Base-by-base conservation (phyloP, 1,284 basidiomycete genomes). In the Irpex lacteus region DNA sequence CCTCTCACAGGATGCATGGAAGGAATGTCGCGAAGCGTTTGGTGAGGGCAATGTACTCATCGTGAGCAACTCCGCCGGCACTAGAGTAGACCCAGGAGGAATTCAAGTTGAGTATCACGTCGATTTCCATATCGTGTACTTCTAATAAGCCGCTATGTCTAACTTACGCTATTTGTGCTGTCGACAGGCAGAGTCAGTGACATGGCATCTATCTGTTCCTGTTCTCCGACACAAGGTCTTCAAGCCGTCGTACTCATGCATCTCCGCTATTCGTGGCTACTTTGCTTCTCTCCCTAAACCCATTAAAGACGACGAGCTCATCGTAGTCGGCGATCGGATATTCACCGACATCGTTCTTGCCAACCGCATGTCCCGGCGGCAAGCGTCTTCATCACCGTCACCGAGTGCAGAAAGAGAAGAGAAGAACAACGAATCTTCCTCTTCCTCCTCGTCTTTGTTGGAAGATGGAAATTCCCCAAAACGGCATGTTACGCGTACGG, bases 51-150 rank as follows among this genome's bases (percentile, higher is more conserved):
- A 95, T 67, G 86, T 98, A 8, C 81, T 99, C 66, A 87, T 98
- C 61, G 96, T 98, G 49, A 95, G 93, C 76, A 98, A 98, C 75
- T 95, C 95, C 26, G 95, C 95, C 1, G 97, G 97, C 1, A 92
- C 92, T 13, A 78, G 77, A 53, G 81, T 87, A 60, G 97, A 98
- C 74, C 84, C 90, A 0, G 90, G 88, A 44, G 87, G 85, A 40
- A 87, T 94, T 58, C 92, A 92, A 79, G 95, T 91, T 26, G 68
- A 67, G 85, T 76, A 36, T 55, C 55, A 26, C 59, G 18, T 60
- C 55, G 52, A 59, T 32, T 47, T 38, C 53, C 11, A 4, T 59
- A 11, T 15, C 40, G 59, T 15, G n/a, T n/a, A n/a, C n/a, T n/a
- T n/a, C n/a, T n/a, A n/a, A n/a, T n/a, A n/a, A n/a, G n/a, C n/a